Evolutionary conservation across 495 filamentous ascomycete species (phyloP).

Genomic region (Glonium stellatum): DNA sequence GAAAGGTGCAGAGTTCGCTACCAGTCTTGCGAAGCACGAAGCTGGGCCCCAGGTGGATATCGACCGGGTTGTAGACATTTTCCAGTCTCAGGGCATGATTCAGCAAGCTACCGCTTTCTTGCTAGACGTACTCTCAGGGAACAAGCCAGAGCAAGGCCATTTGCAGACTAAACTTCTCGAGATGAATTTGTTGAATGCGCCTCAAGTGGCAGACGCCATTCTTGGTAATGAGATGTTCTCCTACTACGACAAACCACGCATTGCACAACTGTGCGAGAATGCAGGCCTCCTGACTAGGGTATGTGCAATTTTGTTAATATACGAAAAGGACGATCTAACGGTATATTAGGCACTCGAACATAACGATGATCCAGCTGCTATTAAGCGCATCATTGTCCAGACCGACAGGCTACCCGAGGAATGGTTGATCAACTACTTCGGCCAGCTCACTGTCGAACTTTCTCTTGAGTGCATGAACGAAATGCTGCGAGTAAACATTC

Average conservation of each 20-base stretch:
- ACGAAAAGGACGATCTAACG: no score
- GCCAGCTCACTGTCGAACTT: constrained; percentile 87
- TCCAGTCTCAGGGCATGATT: constrained; percentile 94
- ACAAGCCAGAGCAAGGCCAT: constrained; percentile 87
- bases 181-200: constrained; percentile 95
- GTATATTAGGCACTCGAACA: constrained; percentile 65
- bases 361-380: constrained; percentile 78
- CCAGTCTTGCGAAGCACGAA: constrained; percentile 76
- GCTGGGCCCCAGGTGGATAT: constrained; percentile 81
- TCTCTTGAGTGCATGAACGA: constrained; percentile 89
- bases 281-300: constrained; percentile 42
- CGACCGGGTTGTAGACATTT: constrained; percentile 92
- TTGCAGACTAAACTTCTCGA: constrained; percentile 91
- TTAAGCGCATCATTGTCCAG: constrained; percentile 81
- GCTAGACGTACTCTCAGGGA: constrained; percentile 85
- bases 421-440: constrained; percentile 89
- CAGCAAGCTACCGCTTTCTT: constrained; percentile 97
- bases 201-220: constrained; percentile 96
- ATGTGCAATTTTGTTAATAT: no score
- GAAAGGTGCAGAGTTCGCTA: constrained; percentile 91
- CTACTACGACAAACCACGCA: constrained; percentile 81
- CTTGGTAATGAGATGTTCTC: constrained; percentile 97
- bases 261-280: constrained; percentile 86
- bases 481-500: constrained; percentile 93
- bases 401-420: constrained; percentile 78